Evolutionary conservation across 306 rosid genomes (phyloP).

Genomic region (Alnus glutinosa): DNA sequence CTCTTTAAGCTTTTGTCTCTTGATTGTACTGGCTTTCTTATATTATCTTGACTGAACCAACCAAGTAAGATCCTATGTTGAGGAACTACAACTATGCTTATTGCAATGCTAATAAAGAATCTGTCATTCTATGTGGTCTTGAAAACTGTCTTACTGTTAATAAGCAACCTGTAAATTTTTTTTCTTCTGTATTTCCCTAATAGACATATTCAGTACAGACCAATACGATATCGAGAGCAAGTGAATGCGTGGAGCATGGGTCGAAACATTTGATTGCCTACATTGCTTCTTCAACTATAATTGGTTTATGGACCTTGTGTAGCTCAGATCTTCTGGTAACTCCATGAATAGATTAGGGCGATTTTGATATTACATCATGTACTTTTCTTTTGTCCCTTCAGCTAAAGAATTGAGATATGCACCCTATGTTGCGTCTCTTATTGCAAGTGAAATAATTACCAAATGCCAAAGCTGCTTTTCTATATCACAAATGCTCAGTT

Average conservation of each 20-base stretch:
- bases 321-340: conserved; percentile 31
- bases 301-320: conserved; percentile 24
- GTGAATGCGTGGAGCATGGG: conserved; percentile 38
- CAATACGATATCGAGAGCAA: conserved; percentile 77
- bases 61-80: neutral
- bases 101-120: conserved; percentile 10
- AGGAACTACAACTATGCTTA: neutral
- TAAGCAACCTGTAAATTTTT: neutral
- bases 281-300: conserved; percentile 16
- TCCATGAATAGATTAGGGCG: conserved; percentile 25
- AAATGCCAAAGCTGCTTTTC: conserved; percentile 24
- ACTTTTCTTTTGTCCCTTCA: neutral
- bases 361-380: conserved; percentile 30
- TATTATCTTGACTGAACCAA: neutral
- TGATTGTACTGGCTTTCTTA: neutral
- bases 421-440: conserved; percentile 15
- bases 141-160: neutral
- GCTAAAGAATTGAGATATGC: conserved; percentile 23
- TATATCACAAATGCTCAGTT: conserved; percentile 16
- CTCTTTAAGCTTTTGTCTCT: neutral
- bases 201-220: conserved; percentile 54
- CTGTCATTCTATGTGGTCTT: neutral
- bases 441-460: conserved; percentile 23
- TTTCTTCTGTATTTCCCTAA: conserved; percentile 43
- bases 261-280: conserved; percentile 19